These are phyloP conservation scores for Saraca asoca DNA, from an alignment of 331 rosid genomes.

Conservation along the genomic window DNA sequence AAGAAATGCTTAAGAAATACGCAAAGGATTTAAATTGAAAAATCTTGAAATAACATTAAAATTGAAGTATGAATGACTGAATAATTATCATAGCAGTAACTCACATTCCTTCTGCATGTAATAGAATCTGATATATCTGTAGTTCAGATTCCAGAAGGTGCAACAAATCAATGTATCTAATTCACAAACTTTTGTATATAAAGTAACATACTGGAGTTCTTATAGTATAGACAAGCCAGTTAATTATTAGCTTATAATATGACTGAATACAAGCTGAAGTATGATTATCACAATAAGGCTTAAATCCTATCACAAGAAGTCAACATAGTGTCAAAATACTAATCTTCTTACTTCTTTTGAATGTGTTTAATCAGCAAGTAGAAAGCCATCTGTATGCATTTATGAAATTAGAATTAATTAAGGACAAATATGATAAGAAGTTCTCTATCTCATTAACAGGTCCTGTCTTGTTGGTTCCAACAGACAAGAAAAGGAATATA, in stretches of 20 bases:
- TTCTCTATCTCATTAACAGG: neutral
- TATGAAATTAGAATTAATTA: neutral
- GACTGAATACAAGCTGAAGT: too few relatives aligned
- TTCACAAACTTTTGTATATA: neutral
- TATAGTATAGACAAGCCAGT: neutral
- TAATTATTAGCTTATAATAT: too few relatives aligned
- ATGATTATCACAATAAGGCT: neutral
- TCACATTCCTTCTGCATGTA: neutral
- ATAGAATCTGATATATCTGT: neutral
- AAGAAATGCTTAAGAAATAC: neutral
- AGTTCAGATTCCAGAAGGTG: neutral
- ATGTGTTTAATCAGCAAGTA: neutral
- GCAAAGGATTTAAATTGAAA: too few relatives aligned
- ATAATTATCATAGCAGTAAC: neutral
- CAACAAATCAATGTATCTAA: neutral
- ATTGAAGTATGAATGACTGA: neutral
- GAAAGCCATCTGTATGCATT: neutral
- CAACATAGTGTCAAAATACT: too few relatives aligned
- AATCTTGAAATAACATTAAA: too few relatives aligned
- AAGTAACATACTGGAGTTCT: neutral
- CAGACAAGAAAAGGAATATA: neutral
- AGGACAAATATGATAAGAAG: neutral
- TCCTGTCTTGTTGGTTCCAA: constrained; percentile 4
- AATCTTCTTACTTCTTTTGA: neutral
- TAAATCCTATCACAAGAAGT: too few relatives aligned